phyloP scores from a whole-genome alignment of 768 basidiomycete genomes.

The Filobasidium wieringae region DNA sequence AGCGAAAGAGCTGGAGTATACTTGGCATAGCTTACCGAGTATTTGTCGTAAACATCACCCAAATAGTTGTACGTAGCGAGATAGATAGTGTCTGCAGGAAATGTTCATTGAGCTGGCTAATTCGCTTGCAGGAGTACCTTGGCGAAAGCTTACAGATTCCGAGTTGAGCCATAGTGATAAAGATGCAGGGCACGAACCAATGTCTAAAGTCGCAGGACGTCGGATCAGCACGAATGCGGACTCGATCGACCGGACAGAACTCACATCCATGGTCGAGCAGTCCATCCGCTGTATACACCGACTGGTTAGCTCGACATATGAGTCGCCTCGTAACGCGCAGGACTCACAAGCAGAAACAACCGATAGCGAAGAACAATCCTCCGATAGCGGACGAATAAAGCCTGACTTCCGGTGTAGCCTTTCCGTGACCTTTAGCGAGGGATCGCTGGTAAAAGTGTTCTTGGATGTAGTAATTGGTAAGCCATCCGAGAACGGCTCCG shows the following conservation, averaged over 20 bases:
- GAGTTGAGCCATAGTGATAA: slow-evolving; percentile 1
- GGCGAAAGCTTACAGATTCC: neutral
- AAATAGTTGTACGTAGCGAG: slow-evolving; percentile 17
- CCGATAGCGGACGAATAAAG: slow-evolving; percentile 18
- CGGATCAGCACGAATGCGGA: too few species aligned
- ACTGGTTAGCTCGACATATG: too few species aligned
- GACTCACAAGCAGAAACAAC: slow-evolving; percentile 18
- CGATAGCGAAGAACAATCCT: slow-evolving; percentile 10
- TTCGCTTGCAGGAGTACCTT: too few species aligned
- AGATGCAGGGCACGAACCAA: slow-evolving; percentile 20
- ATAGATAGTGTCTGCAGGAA: slow-evolving; percentile 16
- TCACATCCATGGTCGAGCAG: slow-evolving; percentile 17
- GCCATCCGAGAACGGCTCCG: slow-evolving; percentile 15
- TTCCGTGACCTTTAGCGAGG: slow-evolving; percentile 12
- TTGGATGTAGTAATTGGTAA: slow-evolving; percentile 10
- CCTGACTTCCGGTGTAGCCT: slow-evolving; percentile 21
- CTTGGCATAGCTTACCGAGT: neutral
- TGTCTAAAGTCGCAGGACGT: too few species aligned
- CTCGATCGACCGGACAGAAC: too few species aligned
- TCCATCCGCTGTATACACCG: neutral
- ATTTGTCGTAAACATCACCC: slow-evolving; percentile 12
- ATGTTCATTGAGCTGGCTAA: too few species aligned
- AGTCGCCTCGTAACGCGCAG: too few species aligned
- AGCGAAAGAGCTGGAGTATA: neutral
- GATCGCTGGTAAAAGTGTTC: slow-evolving; percentile 14